Conservation (phyloP, 1,139 yeast species). For the Kodamaea fungicola region DNA sequence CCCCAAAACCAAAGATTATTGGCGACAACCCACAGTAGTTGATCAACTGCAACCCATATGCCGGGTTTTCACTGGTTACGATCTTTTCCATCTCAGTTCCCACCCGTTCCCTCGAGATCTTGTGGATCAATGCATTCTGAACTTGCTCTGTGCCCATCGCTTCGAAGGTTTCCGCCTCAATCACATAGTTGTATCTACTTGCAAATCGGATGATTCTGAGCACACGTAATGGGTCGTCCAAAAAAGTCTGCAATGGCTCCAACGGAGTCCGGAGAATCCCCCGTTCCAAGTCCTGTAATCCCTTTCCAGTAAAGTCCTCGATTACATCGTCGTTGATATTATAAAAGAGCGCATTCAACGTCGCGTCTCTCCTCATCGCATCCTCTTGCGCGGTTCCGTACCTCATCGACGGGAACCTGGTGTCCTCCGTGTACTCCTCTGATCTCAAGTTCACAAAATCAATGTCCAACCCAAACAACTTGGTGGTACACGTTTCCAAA, state of each 20-base stretch:
- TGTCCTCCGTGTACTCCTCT: slow-evolving; percentile 77
- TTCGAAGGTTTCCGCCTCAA: slow-evolving; percentile 55
- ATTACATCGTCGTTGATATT: slow-evolving; percentile 64
- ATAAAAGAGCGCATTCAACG: slow-evolving; percentile 85
- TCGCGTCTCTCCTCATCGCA: slow-evolving; percentile 91
- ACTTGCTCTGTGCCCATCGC: slow-evolving; percentile 68
- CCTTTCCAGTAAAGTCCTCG: slow-evolving; percentile 81
- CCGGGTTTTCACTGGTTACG: slow-evolving; percentile 58
- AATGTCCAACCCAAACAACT: slow-evolving; percentile 72
- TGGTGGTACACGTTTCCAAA: slow-evolving; percentile 93
- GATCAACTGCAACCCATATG: slow-evolving; percentile 60
- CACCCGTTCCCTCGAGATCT: slow-evolving; percentile 87
- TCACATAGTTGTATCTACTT: slow-evolving; percentile 64
- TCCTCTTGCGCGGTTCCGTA: slow-evolving; percentile 92
- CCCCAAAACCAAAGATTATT: slow-evolving; percentile 53
- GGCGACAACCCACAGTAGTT: slow-evolving; percentile 52
- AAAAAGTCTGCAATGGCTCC: slow-evolving; percentile 76
- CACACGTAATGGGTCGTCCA: slow-evolving; percentile 91
- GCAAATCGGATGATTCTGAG: slow-evolving; percentile 84
- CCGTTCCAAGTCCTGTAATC: slow-evolving; percentile 62
- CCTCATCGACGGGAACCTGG: slow-evolving; percentile 73
- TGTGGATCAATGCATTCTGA: slow-evolving; percentile 55
- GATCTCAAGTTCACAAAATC: slow-evolving; percentile 91
- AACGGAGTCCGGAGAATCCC: slow-evolving; percentile 87
- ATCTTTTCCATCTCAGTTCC: slow-evolving; percentile 84